Evolutionary conservation across 2,329 filamentous ascomycete species (phyloP), one percentile per base, ranked within the genome.

Genomic region (Cladosporium cucumerinum): DNA sequence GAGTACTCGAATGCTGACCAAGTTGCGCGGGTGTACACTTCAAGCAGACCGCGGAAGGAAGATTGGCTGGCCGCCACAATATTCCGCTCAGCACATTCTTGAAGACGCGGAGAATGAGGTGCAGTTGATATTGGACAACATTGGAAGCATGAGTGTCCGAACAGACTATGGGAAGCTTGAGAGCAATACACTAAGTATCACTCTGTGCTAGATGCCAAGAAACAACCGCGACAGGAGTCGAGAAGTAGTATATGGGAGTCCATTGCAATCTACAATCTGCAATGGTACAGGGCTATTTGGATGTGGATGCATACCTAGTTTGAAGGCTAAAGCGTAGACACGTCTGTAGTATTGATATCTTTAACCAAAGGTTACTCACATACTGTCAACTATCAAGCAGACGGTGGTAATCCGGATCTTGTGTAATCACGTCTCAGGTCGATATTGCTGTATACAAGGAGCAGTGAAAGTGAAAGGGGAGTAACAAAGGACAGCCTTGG

Each of bases 51-150:
- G 78, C 59, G 82, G 79, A 1, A 69, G 67, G 21, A 69, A 74
- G 23, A 73, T 85, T 46, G 82, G 81, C 0, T 85, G 83, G 83
- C 77, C 73, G 61, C 74, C 82, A 0, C 63, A 75, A 18, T 82
- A 78, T 66, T 34, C 70, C 0, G 70, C 81, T 0, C 72, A 80
- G 59, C 80, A 85, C 71, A 80, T 84, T 12, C 67, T 85, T 0
- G 78, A 83, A 54, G 71, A 69, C 32, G 79, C 79, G 1, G 80
- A 80, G 52, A 78, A 73, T 0, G 82, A 85, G 65, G 82, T 84
- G 1, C 78, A 81, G 12, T 64, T 80, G 21, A 82, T 84, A 21
- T 66, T 80, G 66, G 63, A 67, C 28, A 69, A 67, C 21, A 30
- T 67, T 21, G 60, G 49, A 66, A 46, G 8, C 25, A 10, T 30